Evolutionary conservation across 2,329 filamentous ascomycete genomes (phyloP).

Genomic region (Chaetomiaceae sp.): DNA sequence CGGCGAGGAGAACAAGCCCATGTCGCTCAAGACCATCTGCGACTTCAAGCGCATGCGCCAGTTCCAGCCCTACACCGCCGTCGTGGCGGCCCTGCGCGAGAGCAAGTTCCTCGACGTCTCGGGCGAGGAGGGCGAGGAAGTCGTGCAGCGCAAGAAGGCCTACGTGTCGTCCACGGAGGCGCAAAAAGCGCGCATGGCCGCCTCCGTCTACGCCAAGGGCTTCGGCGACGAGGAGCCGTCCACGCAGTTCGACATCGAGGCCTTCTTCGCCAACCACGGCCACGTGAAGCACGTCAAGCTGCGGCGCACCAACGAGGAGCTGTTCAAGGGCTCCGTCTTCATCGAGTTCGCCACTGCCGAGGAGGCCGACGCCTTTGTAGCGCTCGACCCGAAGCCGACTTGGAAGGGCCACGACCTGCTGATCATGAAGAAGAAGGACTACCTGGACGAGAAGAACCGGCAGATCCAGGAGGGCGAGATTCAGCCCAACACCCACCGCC

Average conservation of each 20-base stretch:
- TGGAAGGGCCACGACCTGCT: slow-evolving; percentile 75
- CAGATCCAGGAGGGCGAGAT: slow-evolving; percentile 67
- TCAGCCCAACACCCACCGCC: slow-evolving; percentile 45
- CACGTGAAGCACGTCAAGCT: slow-evolving; percentile 78
- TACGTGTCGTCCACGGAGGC: slow-evolving; percentile 53
- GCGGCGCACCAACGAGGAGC: slow-evolving; percentile 63
- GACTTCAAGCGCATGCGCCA: slow-evolving; percentile 93
- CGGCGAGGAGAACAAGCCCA: slow-evolving; percentile 73
- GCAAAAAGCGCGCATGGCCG: slow-evolving; percentile 57
- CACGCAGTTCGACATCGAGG: slow-evolving; percentile 90
- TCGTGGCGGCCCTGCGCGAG: slow-evolving; percentile 76
- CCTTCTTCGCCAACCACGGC: slow-evolving; percentile 79
- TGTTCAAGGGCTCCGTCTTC: slow-evolving; percentile 95
- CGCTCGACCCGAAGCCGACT: slow-evolving; percentile 70
- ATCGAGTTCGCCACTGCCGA: slow-evolving; percentile 84
- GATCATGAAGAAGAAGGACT: slow-evolving; percentile 83
- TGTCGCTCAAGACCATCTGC: slow-evolving; percentile 70
- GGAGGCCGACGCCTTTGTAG: slow-evolving; percentile 72
- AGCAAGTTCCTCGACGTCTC: slow-evolving; percentile 67
- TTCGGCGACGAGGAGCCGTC: slow-evolving; percentile 79
- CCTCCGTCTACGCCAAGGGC: slow-evolving; percentile 87
- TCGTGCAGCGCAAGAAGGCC: slow-evolving; percentile 69
- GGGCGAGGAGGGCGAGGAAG: slow-evolving; percentile 67
- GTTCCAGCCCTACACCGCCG: slow-evolving; percentile 80
- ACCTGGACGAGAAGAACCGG: slow-evolving; percentile 70